Conservation (phyloP, 345 rosid genomes). For the Aurinia saxatilis region DNA sequence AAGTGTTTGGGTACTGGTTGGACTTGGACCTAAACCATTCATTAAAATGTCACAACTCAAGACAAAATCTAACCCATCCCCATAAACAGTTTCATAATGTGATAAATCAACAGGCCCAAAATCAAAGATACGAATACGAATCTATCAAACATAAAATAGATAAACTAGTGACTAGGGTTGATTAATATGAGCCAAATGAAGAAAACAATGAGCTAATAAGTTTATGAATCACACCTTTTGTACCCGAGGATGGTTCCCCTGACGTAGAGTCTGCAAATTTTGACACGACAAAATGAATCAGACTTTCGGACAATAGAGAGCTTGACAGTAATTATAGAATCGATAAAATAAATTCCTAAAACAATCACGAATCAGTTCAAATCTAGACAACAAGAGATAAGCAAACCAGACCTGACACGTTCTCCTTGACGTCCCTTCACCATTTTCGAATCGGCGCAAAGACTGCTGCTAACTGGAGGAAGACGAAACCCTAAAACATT, state of each 20-base stretch:
- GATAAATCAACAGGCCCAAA: too few relatives aligned
- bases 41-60: background rate
- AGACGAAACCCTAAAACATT: background rate
- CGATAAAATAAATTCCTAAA: slow-evolving; percentile 27
- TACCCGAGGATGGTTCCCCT: slow-evolving; percentile 37
- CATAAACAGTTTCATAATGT: too few relatives aligned
- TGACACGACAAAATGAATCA: background rate
- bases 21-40: slow-evolving; percentile 48
- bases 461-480: slow-evolving; percentile 7
- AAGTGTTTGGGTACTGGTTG: slow-evolving; percentile 68
- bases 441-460: slow-evolving; percentile 34
- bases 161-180: too few relatives aligned
- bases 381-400: background rate
- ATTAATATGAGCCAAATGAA: too few relatives aligned
- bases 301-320: background rate
- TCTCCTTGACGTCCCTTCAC: slow-evolving; percentile 80
- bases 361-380: background rate
- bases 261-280: slow-evolving; percentile 32
- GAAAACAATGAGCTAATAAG: background rate
- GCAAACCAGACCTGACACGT: slow-evolving; percentile 40
- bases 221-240: slow-evolving; percentile 29
- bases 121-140: too few relatives aligned
- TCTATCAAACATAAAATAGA: too few relatives aligned
- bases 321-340: too few relatives aligned
- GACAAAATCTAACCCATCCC: too few relatives aligned